Base-by-base conservation (phyloP, 2,329 filamentous ascomycete species). In the Ramularia endophylla region DNA sequence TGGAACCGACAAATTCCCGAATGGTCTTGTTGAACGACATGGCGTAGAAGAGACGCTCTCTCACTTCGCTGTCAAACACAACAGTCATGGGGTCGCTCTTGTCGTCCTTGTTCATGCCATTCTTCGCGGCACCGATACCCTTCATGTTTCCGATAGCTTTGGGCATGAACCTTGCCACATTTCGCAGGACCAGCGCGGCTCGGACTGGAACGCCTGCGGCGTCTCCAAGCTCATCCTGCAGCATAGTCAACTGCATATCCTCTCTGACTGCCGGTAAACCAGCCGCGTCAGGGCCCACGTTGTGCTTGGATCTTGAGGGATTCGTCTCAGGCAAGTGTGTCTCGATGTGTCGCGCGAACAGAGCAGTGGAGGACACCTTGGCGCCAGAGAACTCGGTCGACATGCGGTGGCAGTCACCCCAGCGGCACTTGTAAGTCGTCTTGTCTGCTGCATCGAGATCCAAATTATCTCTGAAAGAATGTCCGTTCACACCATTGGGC, bases 171-270 rank as follows among this genome's bases (percentile, higher is more conserved):
- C 69, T 64, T 9, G 85, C 85, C 46, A 92, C 78, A 59, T 92
- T 92, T 20, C 86, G 77, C 33, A 92, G 72, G 27, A 92, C 83
- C 19, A 90, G 71, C 11, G 84, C 81, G 2, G 84, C 83, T 40
- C 83, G 85, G 5, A 90, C 71, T n/a, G 86, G 84, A 27, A 90
- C 81, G 4, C 86, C 86, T 1, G 82, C 83, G 2, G 85, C 81
- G 56, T 87, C 70, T 19, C 58, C 59, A 4, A 60, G 58, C 50
- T 75, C 72, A 47, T 75, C 72, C 11, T 65, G 63, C 1, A 65
- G 60, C n/a, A 71, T 72, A 37, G 70, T 69, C 50, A 66, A 63
- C 51, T 64, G 68, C 22, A 49, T 48, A n/a, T 41, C 38, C 15
- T 54, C 50, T 19, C 36, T 37, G 5, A 40, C 33, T 15, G 39